Evolutionary conservation across 345 rosid species (phyloP).

Genomic region (Gossypium arboreum): DNA sequence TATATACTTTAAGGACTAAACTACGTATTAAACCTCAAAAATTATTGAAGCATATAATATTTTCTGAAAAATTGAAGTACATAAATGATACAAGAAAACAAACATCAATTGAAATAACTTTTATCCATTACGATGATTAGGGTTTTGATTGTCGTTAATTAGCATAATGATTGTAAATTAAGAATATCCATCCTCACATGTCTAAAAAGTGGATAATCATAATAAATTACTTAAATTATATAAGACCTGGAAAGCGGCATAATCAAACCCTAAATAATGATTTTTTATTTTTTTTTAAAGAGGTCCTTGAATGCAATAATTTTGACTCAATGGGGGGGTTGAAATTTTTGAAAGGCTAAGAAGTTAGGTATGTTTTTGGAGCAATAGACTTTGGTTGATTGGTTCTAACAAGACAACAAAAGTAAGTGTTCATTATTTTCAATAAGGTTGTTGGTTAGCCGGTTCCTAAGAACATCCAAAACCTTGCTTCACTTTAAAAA

Average conservation of each 20-base stretch:
- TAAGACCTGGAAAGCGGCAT: not conserved
- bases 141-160: not conserved
- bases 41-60: too few relatives aligned
- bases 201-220: not conserved
- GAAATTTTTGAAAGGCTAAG: not conserved
- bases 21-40: too few relatives aligned
- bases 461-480: constrained; percentile 1
- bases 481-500: not conserved
- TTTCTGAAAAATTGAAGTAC: too few relatives aligned
- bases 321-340: not conserved
- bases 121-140: not conserved
- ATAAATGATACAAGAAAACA: too few relatives aligned
- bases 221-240: not conserved
- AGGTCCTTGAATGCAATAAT: not conserved
- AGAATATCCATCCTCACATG: not conserved
- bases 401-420: not conserved
- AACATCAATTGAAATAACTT: not conserved
- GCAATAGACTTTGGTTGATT: not conserved
- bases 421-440: not conserved
- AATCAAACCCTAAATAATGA: not conserved
- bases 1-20: too few relatives aligned
- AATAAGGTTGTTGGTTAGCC: constrained; percentile 10
- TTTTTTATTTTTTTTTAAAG: too few relatives aligned
- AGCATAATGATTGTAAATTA: not conserved
- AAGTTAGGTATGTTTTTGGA: constrained; percentile 1